These are phyloP conservation scores for Leccinum rimulosum DNA, from an alignment of 768 basidiomycete genomes.

Conservation along the genomic window DNA sequence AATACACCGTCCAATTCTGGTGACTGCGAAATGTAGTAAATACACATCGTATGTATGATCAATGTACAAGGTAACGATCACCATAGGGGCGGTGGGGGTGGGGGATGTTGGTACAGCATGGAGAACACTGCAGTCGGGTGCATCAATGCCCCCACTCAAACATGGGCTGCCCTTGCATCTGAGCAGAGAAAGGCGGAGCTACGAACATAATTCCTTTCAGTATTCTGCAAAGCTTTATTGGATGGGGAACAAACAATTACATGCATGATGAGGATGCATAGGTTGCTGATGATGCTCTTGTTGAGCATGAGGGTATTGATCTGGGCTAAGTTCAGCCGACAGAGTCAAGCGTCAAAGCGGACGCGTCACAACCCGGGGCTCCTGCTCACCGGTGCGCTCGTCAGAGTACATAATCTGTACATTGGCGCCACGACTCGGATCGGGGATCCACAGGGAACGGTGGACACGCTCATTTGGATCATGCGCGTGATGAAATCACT, in stretches of 20 bases:
- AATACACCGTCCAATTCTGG: background rate
- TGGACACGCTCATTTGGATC: conserved; percentile 23
- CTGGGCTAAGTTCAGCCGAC: conserved; percentile 25
- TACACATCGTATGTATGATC: conserved; percentile 8
- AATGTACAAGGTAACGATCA: conserved; percentile 13
- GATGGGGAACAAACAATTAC: conserved; percentile 29
- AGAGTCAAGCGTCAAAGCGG: conserved; percentile 3
- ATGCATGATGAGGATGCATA: conserved; percentile 29
- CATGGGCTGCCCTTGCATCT: conserved; percentile 30
- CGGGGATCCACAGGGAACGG: conserved; percentile 42
- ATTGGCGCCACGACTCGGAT: conserved; percentile 44
- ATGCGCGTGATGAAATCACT: conserved; percentile 5
- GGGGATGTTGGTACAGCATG: conserved; percentile 31
- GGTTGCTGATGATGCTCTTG: conserved; percentile 34
- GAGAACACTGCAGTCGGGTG: conserved; percentile 27
- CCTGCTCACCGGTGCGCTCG: conserved; percentile 51
- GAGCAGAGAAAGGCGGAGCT: conserved; percentile 46
- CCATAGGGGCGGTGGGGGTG: conserved; percentile 14
- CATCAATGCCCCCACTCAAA: conserved; percentile 35
- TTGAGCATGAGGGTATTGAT: conserved; percentile 33
- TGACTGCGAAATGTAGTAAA: conserved; percentile 1
- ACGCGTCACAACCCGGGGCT: conserved; percentile 29
- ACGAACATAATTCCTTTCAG: conserved; percentile 58
- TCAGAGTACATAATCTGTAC: too few relatives aligned
- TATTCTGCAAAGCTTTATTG: conserved; percentile 46